A percentile compares a stretch with the other conserved stretches of the same genome.
phyloP scores from a whole-genome alignment of 1,284 basidiomycete species.

The Sanghuangporus baumii region DNA sequence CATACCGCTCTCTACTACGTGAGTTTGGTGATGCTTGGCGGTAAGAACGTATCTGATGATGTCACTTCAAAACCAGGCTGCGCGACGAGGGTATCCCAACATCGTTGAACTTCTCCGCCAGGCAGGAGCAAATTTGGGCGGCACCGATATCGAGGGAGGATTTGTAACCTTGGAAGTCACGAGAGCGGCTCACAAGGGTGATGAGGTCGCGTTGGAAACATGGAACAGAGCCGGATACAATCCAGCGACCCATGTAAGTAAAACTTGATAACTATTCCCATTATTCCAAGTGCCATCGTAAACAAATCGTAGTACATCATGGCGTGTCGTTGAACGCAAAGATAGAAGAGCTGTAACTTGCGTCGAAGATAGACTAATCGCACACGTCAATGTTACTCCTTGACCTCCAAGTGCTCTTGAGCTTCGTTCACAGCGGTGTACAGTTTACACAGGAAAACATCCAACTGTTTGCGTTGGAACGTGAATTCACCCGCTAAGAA shows the following conservation, averaged over 20 bases:
- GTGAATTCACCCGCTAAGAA: constrained; percentile 61
- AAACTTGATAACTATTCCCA: neutral
- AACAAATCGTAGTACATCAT: constrained; percentile 2
- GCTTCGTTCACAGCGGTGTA: constrained; percentile 37
- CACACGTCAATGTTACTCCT: neutral
- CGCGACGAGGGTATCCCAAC: constrained; percentile 55
- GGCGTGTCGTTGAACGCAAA: neutral
- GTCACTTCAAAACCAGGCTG: constrained; percentile 42
- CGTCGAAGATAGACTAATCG: neutral
- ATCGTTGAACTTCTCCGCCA: constrained; percentile 65
- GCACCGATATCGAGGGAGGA: constrained; percentile 54
- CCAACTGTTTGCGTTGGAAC: constrained; percentile 58
- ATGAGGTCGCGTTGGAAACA: constrained; percentile 39
- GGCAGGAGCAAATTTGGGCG: constrained; percentile 70
- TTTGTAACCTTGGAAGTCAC: constrained; percentile 48
- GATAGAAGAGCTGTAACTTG: neutral
- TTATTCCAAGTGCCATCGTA: neutral
- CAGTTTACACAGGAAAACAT: constrained; percentile 56
- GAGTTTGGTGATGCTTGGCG: constrained; percentile 23
- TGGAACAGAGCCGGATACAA: constrained; percentile 46
- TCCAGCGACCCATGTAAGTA: constrained; percentile 5
- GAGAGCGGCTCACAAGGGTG: constrained; percentile 39
- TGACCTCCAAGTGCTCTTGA: constrained; percentile 26
- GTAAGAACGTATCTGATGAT: constrained; percentile 1
- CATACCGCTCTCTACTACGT: constrained; percentile 84